Base-by-base conservation (phyloP, 1,284 basidiomycete genomes). In the Gomphus sp. region DNA sequence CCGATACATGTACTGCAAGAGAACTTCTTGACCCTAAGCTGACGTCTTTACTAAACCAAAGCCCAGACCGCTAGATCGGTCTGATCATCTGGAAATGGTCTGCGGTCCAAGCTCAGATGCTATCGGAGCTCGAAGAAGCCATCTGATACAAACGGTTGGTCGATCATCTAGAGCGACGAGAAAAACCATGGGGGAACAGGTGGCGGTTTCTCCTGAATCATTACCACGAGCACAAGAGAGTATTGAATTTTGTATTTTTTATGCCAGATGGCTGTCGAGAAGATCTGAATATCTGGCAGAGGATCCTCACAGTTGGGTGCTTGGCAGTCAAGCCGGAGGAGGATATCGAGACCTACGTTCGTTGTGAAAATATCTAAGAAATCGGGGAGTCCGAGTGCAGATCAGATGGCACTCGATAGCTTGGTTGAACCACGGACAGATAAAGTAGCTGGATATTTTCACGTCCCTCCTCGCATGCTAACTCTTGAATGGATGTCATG, bases 251-350 rank as follows among this genome's bases (percentile, higher is more conserved):
- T n/a, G 4, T 36, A 0, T n/a, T 74, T 33, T 51, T 64, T 65
- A 77, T 80, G 28, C 70, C 84, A 18, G 75, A 78, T 63, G 82
- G 81, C 2, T 83, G 81, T 68, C 81, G 84, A 66, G 75, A 78
- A 12, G 82, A 85, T 61, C 81, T 84, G 28, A 81, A 85, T 63
- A 80, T 83, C 3, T 85, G 82, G 82, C 82, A 84, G 68, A 74
- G 82, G 16, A 80, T 84, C 34, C 70, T 85, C 28, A 81, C 82
- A 62, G 79, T 85, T 44, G 76, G 82, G 55, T 81, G 80, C 9
- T 74, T 84, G 51, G 81, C 84, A 52, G 70, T 84, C 36, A 80
- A 76, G 5, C 81, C 82, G 0, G 76, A 74, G 36, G 80, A 85
- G 65, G 80, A 83, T 64, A 81, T 78, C 60, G 78, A 82, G 60